Percentiles rank a stretch among this genome's conserved stretches.
Conservation (phyloP, 441 rosid species). For the Biscutella laevigata region DNA sequence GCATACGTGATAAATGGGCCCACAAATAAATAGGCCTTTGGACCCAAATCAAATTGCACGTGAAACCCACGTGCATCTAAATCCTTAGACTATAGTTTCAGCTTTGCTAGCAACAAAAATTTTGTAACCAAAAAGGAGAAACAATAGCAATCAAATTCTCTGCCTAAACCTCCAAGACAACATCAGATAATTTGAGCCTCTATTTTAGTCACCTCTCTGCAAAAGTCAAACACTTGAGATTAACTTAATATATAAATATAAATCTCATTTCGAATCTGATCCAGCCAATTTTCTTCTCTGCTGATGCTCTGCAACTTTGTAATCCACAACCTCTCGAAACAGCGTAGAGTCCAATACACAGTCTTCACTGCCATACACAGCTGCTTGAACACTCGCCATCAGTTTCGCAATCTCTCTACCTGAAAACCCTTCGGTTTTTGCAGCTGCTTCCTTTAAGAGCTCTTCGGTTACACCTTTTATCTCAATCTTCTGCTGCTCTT, state of each 20-base stretch:
- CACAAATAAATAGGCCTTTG: too few relatives aligned
- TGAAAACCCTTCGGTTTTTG: conserved; percentile 70
- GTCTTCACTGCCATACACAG: conserved; percentile 69
- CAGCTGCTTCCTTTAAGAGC: conserved; percentile 67
- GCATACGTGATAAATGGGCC: too few relatives aligned
- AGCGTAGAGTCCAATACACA: conserved; percentile 60
- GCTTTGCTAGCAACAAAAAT: too few relatives aligned
- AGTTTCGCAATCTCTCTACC: conserved; percentile 81
- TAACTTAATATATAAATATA: neutral
- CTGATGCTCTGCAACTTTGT: conserved; percentile 76
- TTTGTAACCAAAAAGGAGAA: conserved; percentile 1
- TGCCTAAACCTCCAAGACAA: conserved; percentile 4
- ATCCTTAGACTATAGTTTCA: too few relatives aligned
- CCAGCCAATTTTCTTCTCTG: conserved; percentile 62
- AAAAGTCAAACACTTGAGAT: neutral
- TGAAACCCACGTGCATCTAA: too few relatives aligned
- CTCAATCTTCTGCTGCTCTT: conserved; percentile 58
- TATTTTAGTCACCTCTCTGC: too few relatives aligned
- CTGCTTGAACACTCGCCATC: conserved; percentile 85
- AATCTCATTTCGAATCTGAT: conserved; percentile 12
- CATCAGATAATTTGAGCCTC: neutral
- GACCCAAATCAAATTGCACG: too few relatives aligned
- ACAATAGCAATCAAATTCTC: conserved; percentile 14
- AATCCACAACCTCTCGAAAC: conserved; percentile 80
- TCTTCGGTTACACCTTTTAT: conserved; percentile 61